Base-by-base conservation (phyloP, 441 rosid genomes). In the Arabidopsis lyrata region DNA sequence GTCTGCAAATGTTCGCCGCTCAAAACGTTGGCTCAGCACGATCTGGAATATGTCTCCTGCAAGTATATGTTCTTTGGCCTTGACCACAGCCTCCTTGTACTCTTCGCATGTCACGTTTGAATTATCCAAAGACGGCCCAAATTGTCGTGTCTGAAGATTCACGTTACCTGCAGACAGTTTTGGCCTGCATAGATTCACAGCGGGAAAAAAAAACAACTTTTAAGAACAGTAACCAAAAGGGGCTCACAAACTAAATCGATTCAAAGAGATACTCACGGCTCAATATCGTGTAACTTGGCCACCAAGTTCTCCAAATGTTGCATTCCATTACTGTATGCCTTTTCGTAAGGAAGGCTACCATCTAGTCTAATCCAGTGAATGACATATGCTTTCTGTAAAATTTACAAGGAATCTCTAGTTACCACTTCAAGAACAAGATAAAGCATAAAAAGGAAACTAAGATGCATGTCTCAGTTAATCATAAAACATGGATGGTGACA, bases 11-110 rank as follows among this genome's bases (percentile, higher is more conserved):
- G 99, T 95, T 72, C 95, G 77, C 49, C 90, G 86, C 72, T 95
- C 98, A 73, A 95, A 95, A 70, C 98, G 88, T 67, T 95, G 99
- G 70, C 99, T 95, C 63, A 90, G 68, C 38, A 89, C 96, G 38
- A 92, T 83, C 87, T 89, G 97, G 83, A 92, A 95, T 24, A 89
- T 92, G 74, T 92, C 92, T 64, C 97, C 96, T 0, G 97, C 98
- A 68, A 78, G 85, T 64, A 92, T 95, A 78, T 90, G 97, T 54
- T 89, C 97, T 73, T 95, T 95, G 5, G 97, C 97, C 75, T 81
- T 70, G 27, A 86, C 78, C 5, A 95, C 92, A 47, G 90, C 84
- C 38, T 74, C 72, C 86, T 86, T 87, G 72, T 87, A 95, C 47
- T 82, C 91, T 62, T 86, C 91, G 16, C 90, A 77, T 69, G 87